Base-by-base conservation (phyloP, 2,329 filamentous ascomycete species). In the Claviceps digitariae region DNA sequence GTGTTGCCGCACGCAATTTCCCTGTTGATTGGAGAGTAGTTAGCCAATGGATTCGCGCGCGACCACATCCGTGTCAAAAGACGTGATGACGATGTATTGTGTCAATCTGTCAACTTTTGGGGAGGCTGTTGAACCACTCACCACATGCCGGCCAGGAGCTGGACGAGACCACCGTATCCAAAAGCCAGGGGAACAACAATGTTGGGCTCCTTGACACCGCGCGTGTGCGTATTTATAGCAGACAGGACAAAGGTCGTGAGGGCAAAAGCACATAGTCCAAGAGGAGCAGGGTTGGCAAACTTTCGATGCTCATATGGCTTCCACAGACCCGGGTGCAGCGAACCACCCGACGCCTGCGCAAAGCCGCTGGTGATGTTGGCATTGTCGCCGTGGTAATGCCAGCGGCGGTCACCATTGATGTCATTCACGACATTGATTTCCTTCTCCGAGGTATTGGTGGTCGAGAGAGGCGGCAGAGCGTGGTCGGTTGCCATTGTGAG, bases 1-100 rank as follows among this genome's bases (percentile, higher is more conserved):
- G 87, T 91, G 75, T 91, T 91, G 54, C 86, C 87, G n/a, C 87
- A 77, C 38, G 86, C 86, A 80, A 91, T 87, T 72, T 91, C 87
- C 86, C 85, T 5, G 6, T 36, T 61, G 29, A 61, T 57, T 23
- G 9, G 10, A 34, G 6, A 2, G 10, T 15, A 12, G 27, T 31
- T 20, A 51, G 38, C 20, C 25, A 41, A 47, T 20, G 29, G n/a
- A 20, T 20, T 27, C 17, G 3, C 25, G 9, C 21, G 17, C 21
- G 41, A 21, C n/a, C 40, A 41, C 43, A 15, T 10, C 5, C 27
- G 25, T 6, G 25, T 23, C 43, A n/a, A 27, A 4, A 13, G 10
- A 27, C 21, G n/a, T 21, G 13, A 17, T 38, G 34, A n/a, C n/a
- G n/a, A n/a, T n/a, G n/a, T n/a, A n/a, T n/a, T n/a, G n/a, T n/a